Base-by-base conservation (phyloP, 2,329 filamentous ascomycete genomes). In the Beauveria sp. region DNA sequence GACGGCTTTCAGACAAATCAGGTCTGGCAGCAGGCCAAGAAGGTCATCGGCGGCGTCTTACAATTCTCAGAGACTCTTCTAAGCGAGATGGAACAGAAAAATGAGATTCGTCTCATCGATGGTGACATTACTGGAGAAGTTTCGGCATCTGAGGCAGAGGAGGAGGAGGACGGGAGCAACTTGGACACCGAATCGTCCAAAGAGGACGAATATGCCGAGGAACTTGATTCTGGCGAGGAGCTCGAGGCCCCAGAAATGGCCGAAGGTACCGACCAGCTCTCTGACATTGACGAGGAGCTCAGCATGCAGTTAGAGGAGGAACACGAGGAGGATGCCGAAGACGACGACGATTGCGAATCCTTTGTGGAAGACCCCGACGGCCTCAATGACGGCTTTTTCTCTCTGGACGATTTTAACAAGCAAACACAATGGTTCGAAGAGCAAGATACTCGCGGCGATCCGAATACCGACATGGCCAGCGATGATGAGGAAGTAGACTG, bases 321-420 rank as follows among this genome's bases (percentile, higher is more conserved):
- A 0, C 75, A 77, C 1, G 72, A 75, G 0, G 78, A 78, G 1
- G 76, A 77, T 1, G 72, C 75, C 0, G 78, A 78, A 0, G 79
- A 81, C 1, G 75, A 75, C 12, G 76, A 80, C 3, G 80, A 81
- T 22, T 73, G 76, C 1, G 81, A 82, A 54, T 82, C 83, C 44
- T 87, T 88, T 63, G 77, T 85, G 9, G 80, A 87, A 67, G 92
- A 97, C 69, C 86, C 86, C 4, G 82, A 94, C 70, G 91, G 92
- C 7, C 84, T 99, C 37, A 97, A 99, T 69, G 94, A 99, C 70
- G 93, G 92, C 5, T 99, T 99, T 77, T 99, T 99, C 77, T 96
- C 91, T 18, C 93, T 99, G 68, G 92, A 97, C 69, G 87, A 96
- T 63, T 99, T 99, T 82, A 99, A 99, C 79, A 91, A 88, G 71